Conservation (phyloP, 2,329 filamentous ascomycete genomes). For the Penicillium paneum region DNA sequence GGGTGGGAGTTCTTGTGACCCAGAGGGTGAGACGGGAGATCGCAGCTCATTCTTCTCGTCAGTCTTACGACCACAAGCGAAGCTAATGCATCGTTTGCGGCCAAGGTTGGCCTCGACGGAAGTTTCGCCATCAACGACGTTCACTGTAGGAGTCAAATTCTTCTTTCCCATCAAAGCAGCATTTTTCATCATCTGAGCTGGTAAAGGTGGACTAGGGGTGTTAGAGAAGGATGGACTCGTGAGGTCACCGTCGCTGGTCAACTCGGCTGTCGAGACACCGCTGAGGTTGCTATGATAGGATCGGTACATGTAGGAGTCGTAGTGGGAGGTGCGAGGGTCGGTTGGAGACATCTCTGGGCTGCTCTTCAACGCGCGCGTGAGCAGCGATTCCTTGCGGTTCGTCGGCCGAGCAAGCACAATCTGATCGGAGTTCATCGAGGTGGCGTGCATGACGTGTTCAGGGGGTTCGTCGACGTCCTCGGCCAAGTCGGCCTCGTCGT, state of each 20-base stretch:
- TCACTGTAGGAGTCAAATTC: slow-evolving; percentile 21
- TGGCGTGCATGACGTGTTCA: slow-evolving; percentile 49
- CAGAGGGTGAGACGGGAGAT: slow-evolving; percentile 19
- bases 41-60: slow-evolving; percentile 39
- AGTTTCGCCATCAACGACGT: slow-evolving; percentile 48
- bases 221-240: slow-evolving; percentile 85
- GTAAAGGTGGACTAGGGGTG: slow-evolving; percentile 82
- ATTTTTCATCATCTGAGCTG: slow-evolving; percentile 39
- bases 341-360: slow-evolving; percentile 53
- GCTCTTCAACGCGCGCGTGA: slow-evolving; percentile 78
- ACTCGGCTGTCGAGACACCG: slow-evolving; percentile 76
- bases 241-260: slow-evolving; percentile 90
- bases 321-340: slow-evolving; percentile 31
- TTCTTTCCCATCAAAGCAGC: slow-evolving; percentile 16
- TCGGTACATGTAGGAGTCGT: slow-evolving; percentile 58
- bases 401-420: slow-evolving; percentile 45
- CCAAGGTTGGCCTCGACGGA: slow-evolving; percentile 62
- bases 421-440: slow-evolving; percentile 30
- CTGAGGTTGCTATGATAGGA: slow-evolving; percentile 70
- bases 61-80: slow-evolving; percentile 73
- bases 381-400: slow-evolving; percentile 70
- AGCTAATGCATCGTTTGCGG: slow-evolving; percentile 87
- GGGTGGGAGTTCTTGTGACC: slow-evolving; percentile 27
- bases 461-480: slow-evolving; percentile 87
- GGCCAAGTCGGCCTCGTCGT: slow-evolving; percentile 60